These are phyloP conservation scores for Plasmodium reichenowi DNA, from an alignment of 169 alveolate species.

Conservation along the genomic window DNA sequence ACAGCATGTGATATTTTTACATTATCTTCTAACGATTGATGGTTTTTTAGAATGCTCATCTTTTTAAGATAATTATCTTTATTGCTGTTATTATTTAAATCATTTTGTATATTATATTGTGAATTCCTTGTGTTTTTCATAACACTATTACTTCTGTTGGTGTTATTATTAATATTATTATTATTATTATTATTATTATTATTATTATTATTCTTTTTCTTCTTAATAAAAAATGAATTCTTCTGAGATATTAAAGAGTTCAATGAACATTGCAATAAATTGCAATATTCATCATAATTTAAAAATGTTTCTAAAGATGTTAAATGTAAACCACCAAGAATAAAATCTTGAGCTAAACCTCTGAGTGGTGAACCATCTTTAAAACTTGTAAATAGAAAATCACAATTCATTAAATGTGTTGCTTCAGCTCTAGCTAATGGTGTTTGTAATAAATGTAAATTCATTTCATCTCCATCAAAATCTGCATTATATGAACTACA, in stretches of 20 bases:
- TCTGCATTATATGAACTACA: constrained; percentile 99
- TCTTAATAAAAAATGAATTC: constrained; percentile 29
- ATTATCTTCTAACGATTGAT: neutral
- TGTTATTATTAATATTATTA: neutral
- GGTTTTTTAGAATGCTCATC: neutral
- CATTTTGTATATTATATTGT: neutral
- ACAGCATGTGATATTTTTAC: neutral
- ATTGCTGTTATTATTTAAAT: neutral
- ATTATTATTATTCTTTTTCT: neutral
- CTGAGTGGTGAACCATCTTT: constrained; percentile 98
- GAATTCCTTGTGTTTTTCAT: neutral
- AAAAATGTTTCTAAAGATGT: constrained; percentile 96
- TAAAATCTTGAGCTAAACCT: constrained; percentile 97
- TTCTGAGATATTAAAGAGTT: constrained; percentile 45
- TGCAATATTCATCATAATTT: constrained; percentile 90
- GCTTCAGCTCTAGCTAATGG: constrained; percentile 98
- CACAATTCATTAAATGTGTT: constrained; percentile 94
- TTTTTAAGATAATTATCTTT: neutral
- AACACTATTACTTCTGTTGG: neutral
- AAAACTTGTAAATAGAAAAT: constrained; percentile 96
- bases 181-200: neutral
- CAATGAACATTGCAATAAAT: constrained; percentile 86
- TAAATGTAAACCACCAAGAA: constrained; percentile 95
- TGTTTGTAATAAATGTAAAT: constrained; percentile 96
- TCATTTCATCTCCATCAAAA: constrained; percentile 99